These are phyloP conservation scores for Endocladia muricata DNA, from an alignment of 31 red algal genomes.

Conservation along the genomic window DNA sequence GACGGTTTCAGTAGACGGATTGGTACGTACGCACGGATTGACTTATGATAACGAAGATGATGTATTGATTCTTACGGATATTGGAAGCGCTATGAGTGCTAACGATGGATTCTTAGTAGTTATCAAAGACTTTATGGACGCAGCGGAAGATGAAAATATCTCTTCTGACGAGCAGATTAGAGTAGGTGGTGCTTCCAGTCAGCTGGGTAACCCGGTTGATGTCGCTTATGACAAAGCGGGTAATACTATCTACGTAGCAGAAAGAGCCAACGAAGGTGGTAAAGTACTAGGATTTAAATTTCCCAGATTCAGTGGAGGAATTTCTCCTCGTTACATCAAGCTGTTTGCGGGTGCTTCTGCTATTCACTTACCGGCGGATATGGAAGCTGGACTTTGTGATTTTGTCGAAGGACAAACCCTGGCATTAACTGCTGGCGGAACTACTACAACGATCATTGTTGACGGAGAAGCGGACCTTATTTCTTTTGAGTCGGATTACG, in stretches of 20 bases:
- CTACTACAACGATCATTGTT: background rate
- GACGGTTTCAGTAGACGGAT: background rate
- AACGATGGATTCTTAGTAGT: background rate
- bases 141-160: background rate
- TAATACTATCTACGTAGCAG: slow-evolving; percentile 2
- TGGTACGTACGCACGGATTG: background rate
- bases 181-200: background rate
- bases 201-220: slow-evolving; percentile 4
- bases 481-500: background rate
- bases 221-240: background rate
- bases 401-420: background rate
- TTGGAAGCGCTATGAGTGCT: background rate
- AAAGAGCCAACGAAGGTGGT: background rate
- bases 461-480: background rate
- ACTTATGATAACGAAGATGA: background rate
- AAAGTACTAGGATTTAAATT: slow-evolving; percentile 1
- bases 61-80: slow-evolving; percentile 3
- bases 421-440: background rate
- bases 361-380: background rate
- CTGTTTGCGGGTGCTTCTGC: too few species aligned
- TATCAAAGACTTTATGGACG: background rate
- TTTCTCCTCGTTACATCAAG: too few species aligned
- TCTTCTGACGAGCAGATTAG: background rate
- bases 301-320: too few species aligned
- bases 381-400: background rate